Evolutionary conservation across 2,329 filamentous ascomycete species (phyloP).

Genomic region (Aureobasidium sp.): DNA sequence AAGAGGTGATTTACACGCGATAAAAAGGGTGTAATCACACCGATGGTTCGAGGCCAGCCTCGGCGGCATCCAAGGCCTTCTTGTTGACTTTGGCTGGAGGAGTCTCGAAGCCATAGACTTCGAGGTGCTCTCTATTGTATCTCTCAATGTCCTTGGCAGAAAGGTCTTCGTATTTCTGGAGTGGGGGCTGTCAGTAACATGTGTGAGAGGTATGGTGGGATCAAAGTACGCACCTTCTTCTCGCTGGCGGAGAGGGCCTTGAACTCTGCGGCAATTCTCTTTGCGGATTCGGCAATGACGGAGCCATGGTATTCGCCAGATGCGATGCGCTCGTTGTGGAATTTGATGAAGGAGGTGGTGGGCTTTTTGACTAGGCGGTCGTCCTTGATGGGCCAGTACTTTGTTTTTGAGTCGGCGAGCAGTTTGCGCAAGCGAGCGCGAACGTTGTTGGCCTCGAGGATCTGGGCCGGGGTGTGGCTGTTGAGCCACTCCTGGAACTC

Average conservation of each 20-base stretch:
- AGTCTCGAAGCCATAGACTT: neutral
- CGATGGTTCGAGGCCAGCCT: neutral
- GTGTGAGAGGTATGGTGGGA: neutral
- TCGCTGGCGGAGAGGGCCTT: conserved; percentile 39
- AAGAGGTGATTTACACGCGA: neutral
- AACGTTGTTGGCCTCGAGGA: conserved; percentile 53
- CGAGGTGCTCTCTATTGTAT: neutral
- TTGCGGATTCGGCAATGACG: conserved; percentile 31
- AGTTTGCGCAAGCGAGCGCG: conserved; percentile 33
- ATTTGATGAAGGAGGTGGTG: conserved; percentile 36
- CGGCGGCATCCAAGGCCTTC: neutral
- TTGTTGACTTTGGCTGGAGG: neutral
- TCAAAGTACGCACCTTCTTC: conserved; percentile 38
- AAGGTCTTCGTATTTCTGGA: conserved; percentile 7
- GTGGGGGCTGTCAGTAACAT: neutral
- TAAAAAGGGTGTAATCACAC: neutral
- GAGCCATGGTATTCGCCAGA: conserved; percentile 48
- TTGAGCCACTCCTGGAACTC: conserved; percentile 50
- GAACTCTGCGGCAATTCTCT: conserved; percentile 42
- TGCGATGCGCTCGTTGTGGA: conserved; percentile 37
- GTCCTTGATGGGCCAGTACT: conserved; percentile 35
- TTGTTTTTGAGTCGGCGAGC: conserved; percentile 12
- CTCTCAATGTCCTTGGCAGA: neutral
- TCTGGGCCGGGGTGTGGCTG: conserved; percentile 49
- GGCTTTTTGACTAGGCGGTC: conserved; percentile 46